Base-by-base conservation (phyloP, 2,329 filamentous ascomycete species). In the Fusarium sacchari region DNA sequence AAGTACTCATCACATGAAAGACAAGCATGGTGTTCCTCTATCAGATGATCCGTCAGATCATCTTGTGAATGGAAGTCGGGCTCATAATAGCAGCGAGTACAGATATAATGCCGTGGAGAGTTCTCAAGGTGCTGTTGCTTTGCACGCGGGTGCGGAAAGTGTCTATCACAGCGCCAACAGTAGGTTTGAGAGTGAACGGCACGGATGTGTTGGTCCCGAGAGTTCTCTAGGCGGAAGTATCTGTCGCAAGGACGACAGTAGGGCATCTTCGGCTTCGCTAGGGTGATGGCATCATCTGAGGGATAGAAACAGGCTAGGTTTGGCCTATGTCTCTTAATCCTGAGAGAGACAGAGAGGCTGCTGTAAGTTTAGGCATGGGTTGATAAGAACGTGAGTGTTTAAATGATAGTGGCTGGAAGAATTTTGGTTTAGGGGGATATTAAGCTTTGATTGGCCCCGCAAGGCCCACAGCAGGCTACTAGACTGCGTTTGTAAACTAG, bases 111-210 rank as follows among this genome's bases (percentile, higher is more conserved):
- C 18, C 36, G 42, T 3, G 40, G 9, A 13, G 67, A 69, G 22
- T 69, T 34, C 28, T 28, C 18, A 8, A 69, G 6, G 17, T 69
- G 67, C 15, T 69, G 67, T 2, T 69, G 20, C 7, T 64, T 64
- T 11, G 61, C 40, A 22, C 15, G 22, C 14, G 36, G 36, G 5
- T 64, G 50, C 0, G 40, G 15, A 6, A 69, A 69, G n/a, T 69
- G 39, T 11, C 65, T 64, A 3, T 69, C 44, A 36, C 64, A 69
- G 4, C 64, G 67, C 43, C 58, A 52, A 4, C 67, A 69, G n/a
- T 69, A 69, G 8, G 42, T 69, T 8, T 46, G 7, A n/a, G n/a
- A 10, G 26, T 69, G 66, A 5, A 47, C 26, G 18, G 50, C 64
- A 3, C 37, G 24, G 24, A 69, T 50, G 6, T 69, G 64, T 30